Evolutionary conservation across 2,329 filamentous ascomycete genomes (phyloP), one percentile per base, ranked within the genome.

Genomic region (Arthroderma uncinatum): DNA sequence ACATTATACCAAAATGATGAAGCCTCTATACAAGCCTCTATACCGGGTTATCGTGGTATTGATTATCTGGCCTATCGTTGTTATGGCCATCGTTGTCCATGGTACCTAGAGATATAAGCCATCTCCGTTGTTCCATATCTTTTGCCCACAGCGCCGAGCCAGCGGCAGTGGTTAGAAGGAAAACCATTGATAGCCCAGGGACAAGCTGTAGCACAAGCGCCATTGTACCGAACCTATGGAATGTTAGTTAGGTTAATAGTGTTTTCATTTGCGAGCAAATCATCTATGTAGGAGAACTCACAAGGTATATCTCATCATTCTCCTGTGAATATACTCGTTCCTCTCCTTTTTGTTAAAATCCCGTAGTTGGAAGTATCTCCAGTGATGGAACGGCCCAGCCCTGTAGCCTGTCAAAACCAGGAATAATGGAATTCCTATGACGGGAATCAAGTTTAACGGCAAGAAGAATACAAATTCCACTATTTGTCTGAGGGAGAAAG

Each of bases 401-500:
- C 92, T 80, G 50, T 91, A 89, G 1, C 92, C 93, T 0, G 91
- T 96, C 62, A 95, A 79, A 57, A 95, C 72, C 60, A 98, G 80
- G 69, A 96, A 98, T 61, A 93, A 79, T 0, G 89, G 88, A 0
- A 87, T 86, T 14, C 92, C 92, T 12, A 89, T 81, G 50, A 86
- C 82, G 0, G 92, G 92, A 14, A 97, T 81, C 21, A 98, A 82
- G 68, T 95, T 97, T 59, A 98, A 79, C 1, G 93, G 87, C 1
- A 91, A 77, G 65, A 85, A 84, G 30, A 88, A 64, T 36, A 94
- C 76, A 59, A 96, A 86, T 72, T 96, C 92, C 61, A 88, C 68
- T 58, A 95, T 93, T 71, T 96, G 92, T n/a, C 88, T 82, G 56
- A 95, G 75, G 57, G 88, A 95, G 78, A 94, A 96, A 0, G 92